Base-by-base conservation (phyloP, 2,329 filamentous ascomycete genomes). In the Trichoderma guizhouense region DNA sequence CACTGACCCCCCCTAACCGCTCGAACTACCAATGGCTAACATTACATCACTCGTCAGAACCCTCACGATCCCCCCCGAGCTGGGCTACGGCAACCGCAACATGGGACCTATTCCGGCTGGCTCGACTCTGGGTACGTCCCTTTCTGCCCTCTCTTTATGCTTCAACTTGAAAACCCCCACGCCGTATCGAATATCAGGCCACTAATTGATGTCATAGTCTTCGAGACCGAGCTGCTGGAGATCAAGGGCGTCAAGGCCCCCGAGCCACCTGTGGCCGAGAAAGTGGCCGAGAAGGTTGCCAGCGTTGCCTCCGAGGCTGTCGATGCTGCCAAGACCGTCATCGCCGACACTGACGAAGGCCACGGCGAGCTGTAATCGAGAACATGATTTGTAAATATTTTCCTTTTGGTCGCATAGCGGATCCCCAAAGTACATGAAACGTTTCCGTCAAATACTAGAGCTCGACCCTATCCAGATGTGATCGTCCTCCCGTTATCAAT, bases 201-300 rank as follows among this genome's bases (percentile, higher is more conserved):
- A 63, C 74, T 75, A 71, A 66, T 57, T 64, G 61, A 14, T 69
- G 47, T 32, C 67, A 60, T 77, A 92, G 90, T 98, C 68, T 98
- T 98, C 79, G 93, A 97, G 85, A 97, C 95, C 60, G 94, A 97
- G 83, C 85, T 98, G 75, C 86, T 98, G 77, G 91, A 88, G 71
- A 98, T 98, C 79, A 86, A 90, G 18, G 94, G 94, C 34, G 92
- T 95, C 61, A 69, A 72, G 57, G 55, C 72, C 32, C 79, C 81
- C 14, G 79, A 77, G 21, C 79, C 82, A 63, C 68, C 75, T 28
- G 75, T 36, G 28, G 57, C 72, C 21, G 75, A 76, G 57, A 74
- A 77, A 51, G 71, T 60, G 5, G 77, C 76, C 32, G 76, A 80
- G 62, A 76, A 76, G 72, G 72, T 74, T 30, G 74, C 69, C 26